Percentiles rank a stretch among this genome's conserved stretches.
Conservation (phyloP, 2,329 filamentous ascomycete species). For the Diplocarpon mali region DNA sequence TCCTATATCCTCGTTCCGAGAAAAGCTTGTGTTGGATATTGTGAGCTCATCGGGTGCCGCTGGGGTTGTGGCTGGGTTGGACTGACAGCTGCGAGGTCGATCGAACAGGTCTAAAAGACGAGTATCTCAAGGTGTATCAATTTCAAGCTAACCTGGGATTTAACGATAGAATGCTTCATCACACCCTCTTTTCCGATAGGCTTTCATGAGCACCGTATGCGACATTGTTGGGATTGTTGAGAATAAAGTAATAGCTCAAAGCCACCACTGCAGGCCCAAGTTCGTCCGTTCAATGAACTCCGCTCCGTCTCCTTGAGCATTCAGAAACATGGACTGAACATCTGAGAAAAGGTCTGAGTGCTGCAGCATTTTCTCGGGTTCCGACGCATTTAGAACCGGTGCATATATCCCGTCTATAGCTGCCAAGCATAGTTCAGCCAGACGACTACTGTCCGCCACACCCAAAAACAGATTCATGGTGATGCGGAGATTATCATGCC, state of each 20-base stretch:
- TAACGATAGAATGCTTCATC: too few species aligned
- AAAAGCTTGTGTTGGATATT: too few species aligned
- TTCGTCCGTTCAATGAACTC: conserved; percentile 5
- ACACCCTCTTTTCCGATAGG: too few species aligned
- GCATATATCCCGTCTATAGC: conserved; percentile 30
- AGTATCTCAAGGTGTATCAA: too few species aligned
- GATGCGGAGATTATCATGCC: conserved; percentile 26
- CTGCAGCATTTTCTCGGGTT: conserved; percentile 13
- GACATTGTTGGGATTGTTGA: too few species aligned
- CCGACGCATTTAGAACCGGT: conserved; percentile 21
- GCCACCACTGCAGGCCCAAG: conserved; percentile 4
- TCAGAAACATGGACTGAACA: conserved; percentile 27
- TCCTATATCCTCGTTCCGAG: too few species aligned
- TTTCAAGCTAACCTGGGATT: too few species aligned
- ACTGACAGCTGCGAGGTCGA: too few species aligned
- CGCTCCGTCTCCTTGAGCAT: background rate
- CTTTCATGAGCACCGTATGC: too few species aligned
- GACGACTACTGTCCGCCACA: conserved; percentile 29
- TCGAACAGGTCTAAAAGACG: too few species aligned
- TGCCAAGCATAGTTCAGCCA: conserved; percentile 30
- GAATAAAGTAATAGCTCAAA: background rate
- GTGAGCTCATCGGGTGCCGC: too few species aligned
- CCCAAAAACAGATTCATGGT: conserved; percentile 31
- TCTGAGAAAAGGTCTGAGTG: conserved; percentile 26
- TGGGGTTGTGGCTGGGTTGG: too few species aligned